Base-by-base conservation (phyloP, 768 basidiomycete genomes). In the Termitomyces sp. region DNA sequence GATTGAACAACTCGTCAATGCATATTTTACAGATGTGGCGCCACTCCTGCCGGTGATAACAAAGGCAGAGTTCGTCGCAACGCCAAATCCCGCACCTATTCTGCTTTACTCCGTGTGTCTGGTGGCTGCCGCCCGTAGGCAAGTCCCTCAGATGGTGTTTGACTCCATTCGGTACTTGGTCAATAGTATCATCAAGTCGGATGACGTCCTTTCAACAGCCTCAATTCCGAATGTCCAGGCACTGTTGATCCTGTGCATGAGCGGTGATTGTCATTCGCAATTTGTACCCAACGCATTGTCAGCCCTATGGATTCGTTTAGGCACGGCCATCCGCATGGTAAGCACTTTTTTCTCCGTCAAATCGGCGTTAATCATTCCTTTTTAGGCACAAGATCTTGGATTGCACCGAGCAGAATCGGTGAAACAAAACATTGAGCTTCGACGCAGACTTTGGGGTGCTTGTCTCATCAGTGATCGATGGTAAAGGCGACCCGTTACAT, bases 381-480 rank as follows among this genome's bases (percentile, higher is more conserved):
- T 20, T 31, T 63, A 94, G 95, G 97, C 96, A 4, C 97, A 99
- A 76, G 96, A 98, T 69, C 79, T 99, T 31, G 97, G 97, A 3
- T 74, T 99, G 53, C 96, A 98, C 71, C 84, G 97, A 27, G 92
- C 95, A 47, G 93, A 95, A 70, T 87, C 89, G 0, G 86, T 89
- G 45, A 90, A 86, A 65, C 87, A 88, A 69, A 83, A 87, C 62
- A 84, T 98, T 50, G 95, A 95, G 70, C 79, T 95, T 45, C 79
- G 95, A 55, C 82, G 97, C 60, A 82, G 97, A 54, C 77, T 99
- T 39, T 99, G 97, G 97, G 93, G 88, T 24, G 87, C 87, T 41
- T 98, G 96, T 75, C 86, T 98, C 56, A 93, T 98, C 65, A 87
- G 88, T 65, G 96, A 99, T 73, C 80, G 96, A 75, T 97, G 95